Evolutionary conservation across 345 rosid genomes (phyloP).

Genomic region (Eucalyptus cloeziana): DNA sequence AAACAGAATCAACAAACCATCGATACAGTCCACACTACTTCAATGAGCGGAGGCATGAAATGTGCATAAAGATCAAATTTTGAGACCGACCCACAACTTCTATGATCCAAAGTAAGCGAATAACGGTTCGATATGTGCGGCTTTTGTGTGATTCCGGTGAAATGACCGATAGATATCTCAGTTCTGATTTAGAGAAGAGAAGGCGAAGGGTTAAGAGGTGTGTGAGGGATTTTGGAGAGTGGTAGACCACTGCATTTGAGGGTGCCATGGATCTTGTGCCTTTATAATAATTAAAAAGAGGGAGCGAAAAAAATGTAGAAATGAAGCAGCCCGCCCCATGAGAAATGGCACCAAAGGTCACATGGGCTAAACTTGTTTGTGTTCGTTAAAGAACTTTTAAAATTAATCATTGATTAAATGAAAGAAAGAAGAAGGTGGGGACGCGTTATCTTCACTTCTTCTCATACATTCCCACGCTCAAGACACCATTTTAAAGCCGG

Average conservation of each 20-base stretch:
- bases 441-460: constrained; percentile 11
- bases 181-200: neutral
- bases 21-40: neutral
- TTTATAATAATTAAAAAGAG: constrained; percentile 9
- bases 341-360: constrained; percentile 55
- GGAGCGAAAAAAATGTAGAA: constrained; percentile 16
- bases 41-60: neutral
- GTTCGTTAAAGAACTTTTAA: constrained; percentile 21
- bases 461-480: neutral
- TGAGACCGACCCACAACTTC: neutral
- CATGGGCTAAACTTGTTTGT: constrained; percentile 63
- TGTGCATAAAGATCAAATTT: neutral
- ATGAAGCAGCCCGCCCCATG: constrained; percentile 15
- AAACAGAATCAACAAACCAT: neutral
- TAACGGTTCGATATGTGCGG: neutral
- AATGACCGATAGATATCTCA: neutral
- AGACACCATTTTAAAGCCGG: constrained; percentile 45
- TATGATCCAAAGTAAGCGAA: neutral
- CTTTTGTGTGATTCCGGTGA: neutral
- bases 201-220: neutral
- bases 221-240: neutral
- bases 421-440: neutral
- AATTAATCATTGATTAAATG: neutral
- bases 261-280: constrained; percentile 18
- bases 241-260: neutral